Evolutionary conservation across 2,329 filamentous ascomycete species (phyloP).

Genomic region (Sarocladium kiliense): DNA sequence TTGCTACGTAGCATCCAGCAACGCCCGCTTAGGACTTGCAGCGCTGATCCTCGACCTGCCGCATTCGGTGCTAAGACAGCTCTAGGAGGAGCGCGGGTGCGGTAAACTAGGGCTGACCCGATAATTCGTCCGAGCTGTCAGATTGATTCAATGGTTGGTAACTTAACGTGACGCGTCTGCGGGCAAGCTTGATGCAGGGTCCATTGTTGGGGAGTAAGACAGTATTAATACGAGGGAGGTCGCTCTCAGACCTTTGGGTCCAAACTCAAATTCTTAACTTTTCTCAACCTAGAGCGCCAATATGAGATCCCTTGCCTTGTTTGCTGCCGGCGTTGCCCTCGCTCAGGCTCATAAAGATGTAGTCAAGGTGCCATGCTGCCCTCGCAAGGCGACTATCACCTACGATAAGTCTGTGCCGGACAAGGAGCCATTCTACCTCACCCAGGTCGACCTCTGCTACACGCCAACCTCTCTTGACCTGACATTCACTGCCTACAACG

Average conservation of each 20-base stretch:
- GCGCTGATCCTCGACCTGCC: background rate
- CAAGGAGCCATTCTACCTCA: conserved; percentile 33
- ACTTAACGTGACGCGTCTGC: no score
- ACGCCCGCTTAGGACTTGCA: background rate
- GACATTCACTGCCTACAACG: conserved; percentile 39
- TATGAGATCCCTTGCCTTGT: background rate
- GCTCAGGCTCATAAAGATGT: conserved; percentile 5
- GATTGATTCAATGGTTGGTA: background rate
- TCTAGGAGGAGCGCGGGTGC: no score
- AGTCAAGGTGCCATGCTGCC: conserved; percentile 34
- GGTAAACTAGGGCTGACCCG: no score
- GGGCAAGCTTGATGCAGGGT: no score
- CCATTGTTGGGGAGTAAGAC: no score
- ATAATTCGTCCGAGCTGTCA: background rate
- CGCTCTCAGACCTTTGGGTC: background rate
- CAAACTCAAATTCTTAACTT: no score
- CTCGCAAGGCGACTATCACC: conserved; percentile 27
- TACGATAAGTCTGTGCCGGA: conserved; percentile 39
- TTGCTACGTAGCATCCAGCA: background rate
- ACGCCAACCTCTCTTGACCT: conserved; percentile 32
- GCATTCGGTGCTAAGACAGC: background rate
- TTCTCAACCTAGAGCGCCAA: no score
- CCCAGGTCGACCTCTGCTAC: conserved; percentile 43
- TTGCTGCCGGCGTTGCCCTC: conserved; percentile 1
- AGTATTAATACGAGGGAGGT: no score